Base-by-base conservation (phyloP, 805 yeast genomes). In the Pichia membranifaciens region DNA sequence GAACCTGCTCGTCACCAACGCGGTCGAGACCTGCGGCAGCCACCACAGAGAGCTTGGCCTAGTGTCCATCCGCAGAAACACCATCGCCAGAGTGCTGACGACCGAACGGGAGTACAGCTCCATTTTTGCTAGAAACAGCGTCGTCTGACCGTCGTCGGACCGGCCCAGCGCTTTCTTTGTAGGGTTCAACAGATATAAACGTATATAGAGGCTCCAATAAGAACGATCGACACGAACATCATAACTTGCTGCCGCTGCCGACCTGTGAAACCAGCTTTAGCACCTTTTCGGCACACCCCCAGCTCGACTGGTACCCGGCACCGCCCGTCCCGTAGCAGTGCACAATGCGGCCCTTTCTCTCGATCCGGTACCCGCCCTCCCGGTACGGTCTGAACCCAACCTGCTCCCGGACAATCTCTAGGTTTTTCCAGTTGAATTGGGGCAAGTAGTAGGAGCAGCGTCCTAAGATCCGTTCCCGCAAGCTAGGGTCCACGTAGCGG, bases 371-470 rank as follows among this genome's bases (percentile, higher is more conserved):
- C 15, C 89, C 89, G 8, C 77, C 81, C 17, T 66, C 57, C 55
- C 89, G 68, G 2, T 73, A 84, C 1, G 90, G 90, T 60, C 90
- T 72, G 47, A 81, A 73, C 0, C 87, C 91, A 21, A 81, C 83
- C 55, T 79, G 79, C 38, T 71, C 61, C 41, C 73, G 68, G 20
- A 71, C 67, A 9, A 80, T 65, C 39, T 76, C 79, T 35, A 79
- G 66, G n/a, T 57, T 51, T 0, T 58, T 52, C 51, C 66, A 66
- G 17, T 64, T 52, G 36, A 70, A 57, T 39, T 68, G 67, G 38
- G 68, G 81, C 10, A 67, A 62, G 51, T 61, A 71, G 47, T 60
- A 61, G 31, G 57, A 51, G 2, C 84, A 82, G 32, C 78, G 62
- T 13, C 56, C 64, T 17, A 75, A 50, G 3, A 80, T 74, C 42